A percentile compares a stretch with the other conserved stretches of the same genome.
Conservation (phyloP, 2,329 filamentous ascomycete species). For the Verticillium dahliae region DNA sequence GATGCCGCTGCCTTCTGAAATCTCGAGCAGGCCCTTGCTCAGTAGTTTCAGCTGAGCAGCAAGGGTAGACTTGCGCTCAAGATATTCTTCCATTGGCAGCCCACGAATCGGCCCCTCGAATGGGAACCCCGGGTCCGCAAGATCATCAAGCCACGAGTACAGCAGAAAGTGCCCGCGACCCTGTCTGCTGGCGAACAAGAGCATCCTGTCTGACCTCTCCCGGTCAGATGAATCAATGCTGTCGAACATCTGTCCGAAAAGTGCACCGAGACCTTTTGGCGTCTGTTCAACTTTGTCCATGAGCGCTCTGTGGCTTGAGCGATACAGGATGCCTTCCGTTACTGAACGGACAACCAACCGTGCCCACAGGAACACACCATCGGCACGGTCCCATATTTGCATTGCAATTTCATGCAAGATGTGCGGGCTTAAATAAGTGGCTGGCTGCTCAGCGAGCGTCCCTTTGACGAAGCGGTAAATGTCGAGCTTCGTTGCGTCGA, state of each 20-base stretch:
- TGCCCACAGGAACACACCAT: conserved; percentile 3
- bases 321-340: background rate
- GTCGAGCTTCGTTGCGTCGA: conserved; percentile 1
- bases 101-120: background rate
- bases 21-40: background rate
- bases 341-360: background rate
- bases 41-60: background rate
- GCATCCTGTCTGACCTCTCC: background rate
- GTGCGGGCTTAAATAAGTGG: background rate
- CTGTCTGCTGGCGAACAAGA: background rate
- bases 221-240: background rate
- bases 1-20: background rate
- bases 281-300: background rate
- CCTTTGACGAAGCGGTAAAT: background rate
- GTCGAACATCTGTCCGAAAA: background rate
- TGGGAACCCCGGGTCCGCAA: background rate
- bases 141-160: background rate
- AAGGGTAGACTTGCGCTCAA: background rate
- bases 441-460: background rate
- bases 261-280: background rate
- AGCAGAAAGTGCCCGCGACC: background rate
- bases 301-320: background rate
- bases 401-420: background rate
- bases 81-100: background rate
- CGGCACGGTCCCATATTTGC: background rate